Base-by-base conservation (phyloP, 305 asterid genomes). In the Fraxinus velutina region DNA sequence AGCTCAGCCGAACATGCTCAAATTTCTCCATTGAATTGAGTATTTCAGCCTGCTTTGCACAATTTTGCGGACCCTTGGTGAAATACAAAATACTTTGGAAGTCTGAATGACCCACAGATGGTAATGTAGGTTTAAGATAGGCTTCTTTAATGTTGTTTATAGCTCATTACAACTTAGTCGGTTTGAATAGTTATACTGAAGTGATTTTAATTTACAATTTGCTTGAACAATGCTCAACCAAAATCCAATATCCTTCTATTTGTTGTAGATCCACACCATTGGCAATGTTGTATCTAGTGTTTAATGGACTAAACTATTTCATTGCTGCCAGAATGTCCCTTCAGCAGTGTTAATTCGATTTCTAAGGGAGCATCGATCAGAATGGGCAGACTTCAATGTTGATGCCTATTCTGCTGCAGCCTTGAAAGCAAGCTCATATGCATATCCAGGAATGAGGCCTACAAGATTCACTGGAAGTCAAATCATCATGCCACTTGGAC, bases 381-480 rank as follows among this genome's bases (percentile, higher is more conserved):
- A 94, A 83, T 94, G 98, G 98, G 98, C 98, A 0, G 98, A 94
- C 83, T 94, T 94, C 83, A 94, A 86, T 34, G 91, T 94, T 8
- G 97, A 93, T 81, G 98, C 98, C 33, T 94, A 89, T 85, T 83
- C 95, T 70, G 96, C 97, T 55, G 90, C 96, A 0, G 84, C 97
- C 17, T 78, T 93, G 85, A 94, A 92, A 83, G 83, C 95, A 70
- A 88, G 85, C 87, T 84, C 97, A 1, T 92, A 89, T 30, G 84
- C 92, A 0, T 91, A 90, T 85, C 97, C 95, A 0, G 98, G 97
- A 76, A 89, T 90, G 92, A 86, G 97, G 87, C 97, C 96, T n/a
- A 89, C 97, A 19, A 87, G 97, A 83, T 93, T 94, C 83, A 93
- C 96, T 4, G 98, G 98, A 79, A 94, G 92, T 87, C 98, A 94